Evolutionary conservation across 2,329 filamentous ascomycete species (phyloP).

Genomic region (Penicillium sp.): DNA sequence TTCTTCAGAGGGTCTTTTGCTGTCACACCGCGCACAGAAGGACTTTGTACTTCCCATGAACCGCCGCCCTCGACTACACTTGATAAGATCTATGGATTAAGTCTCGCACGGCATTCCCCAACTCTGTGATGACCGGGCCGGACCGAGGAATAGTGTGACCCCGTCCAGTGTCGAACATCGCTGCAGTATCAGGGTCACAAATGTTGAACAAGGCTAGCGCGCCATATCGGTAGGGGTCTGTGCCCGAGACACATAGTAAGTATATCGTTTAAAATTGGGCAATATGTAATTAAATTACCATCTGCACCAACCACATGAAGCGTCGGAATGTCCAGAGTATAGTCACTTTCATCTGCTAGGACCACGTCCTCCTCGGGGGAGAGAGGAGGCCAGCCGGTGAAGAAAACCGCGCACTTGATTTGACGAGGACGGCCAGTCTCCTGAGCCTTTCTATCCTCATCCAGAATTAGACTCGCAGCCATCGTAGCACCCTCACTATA

Average conservation of each 20-base stretch:
- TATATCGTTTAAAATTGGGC: not conserved
- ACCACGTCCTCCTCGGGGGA: conserved; percentile 32
- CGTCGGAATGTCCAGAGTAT: conserved; percentile 41
- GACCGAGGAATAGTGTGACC: conserved; percentile 60
- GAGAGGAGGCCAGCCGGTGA: conserved; percentile 48
- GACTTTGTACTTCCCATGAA: conserved; percentile 1
- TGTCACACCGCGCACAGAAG: not conserved
- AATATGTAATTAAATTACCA: conserved; percentile 22
- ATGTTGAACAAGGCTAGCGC: conserved; percentile 62
- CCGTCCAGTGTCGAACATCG: conserved; percentile 64
- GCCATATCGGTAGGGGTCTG: conserved; percentile 60
- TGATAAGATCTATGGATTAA: conserved; percentile 10
- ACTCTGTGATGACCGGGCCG: conserved; percentile 19
- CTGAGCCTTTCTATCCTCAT: conserved; percentile 46
- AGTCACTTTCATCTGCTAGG: conserved; percentile 42
- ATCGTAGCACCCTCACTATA: conserved; percentile 61
- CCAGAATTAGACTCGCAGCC: conserved; percentile 53
- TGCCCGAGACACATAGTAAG: not conserved
- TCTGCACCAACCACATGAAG: conserved; percentile 41
- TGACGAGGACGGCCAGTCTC: conserved; percentile 37
- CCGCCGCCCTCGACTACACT: not conserved
- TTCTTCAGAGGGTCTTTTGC: not conserved
- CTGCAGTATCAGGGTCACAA: conserved; percentile 58
- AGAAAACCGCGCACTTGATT: conserved; percentile 50
- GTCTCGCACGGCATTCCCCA: conserved; percentile 19